A percentile compares a stretch with the other conserved stretches of the same genome.
phyloP scores from a whole-genome alignment of 495 filamentous ascomycete species.

The Paragyromitra xinjiangensis region DNA sequence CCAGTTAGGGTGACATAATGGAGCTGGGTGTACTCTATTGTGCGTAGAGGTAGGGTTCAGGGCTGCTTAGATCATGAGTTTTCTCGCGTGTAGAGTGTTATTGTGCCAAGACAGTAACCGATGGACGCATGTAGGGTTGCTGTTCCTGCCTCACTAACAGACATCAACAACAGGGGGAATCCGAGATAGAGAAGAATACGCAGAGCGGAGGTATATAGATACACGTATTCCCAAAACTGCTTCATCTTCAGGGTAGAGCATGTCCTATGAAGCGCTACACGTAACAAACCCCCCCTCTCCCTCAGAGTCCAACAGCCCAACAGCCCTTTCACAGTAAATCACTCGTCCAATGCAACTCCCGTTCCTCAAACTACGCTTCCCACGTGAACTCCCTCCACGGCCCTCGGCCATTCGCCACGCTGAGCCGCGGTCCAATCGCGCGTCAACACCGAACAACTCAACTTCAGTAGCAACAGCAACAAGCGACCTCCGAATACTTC shows the following conservation, averaged over 20 bases:
- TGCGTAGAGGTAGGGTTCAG: constrained; percentile 16
- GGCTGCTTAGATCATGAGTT: neutral
- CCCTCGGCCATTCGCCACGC: neutral
- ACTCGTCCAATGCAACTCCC: constrained; percentile 24
- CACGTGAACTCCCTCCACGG: constrained; percentile 25
- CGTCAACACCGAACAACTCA: constrained; percentile 38
- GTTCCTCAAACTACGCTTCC: constrained; percentile 32
- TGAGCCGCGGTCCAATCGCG: constrained; percentile 49
- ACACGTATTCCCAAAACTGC: neutral
- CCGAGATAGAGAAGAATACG: neutral
- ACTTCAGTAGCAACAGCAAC: neutral
- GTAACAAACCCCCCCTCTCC: neutral
- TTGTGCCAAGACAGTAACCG: constrained; percentile 11
- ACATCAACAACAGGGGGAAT: neutral
- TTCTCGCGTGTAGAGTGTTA: neutral
- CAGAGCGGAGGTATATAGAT: neutral
- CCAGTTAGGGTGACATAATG: neutral
- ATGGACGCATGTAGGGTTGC: neutral
- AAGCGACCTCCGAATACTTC: neutral
- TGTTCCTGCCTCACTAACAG: neutral
- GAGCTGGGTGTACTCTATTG: neutral
- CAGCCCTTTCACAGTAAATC: constrained; percentile 16
- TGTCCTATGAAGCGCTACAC: too few relatives aligned
- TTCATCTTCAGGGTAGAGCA: neutral
- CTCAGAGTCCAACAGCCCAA: too few relatives aligned